A percentile compares a stretch with the other conserved stretches of the same genome.
phyloP scores from a whole-genome alignment of 192 early-diverging fungal genomes.

The Backusella liffmaniae region DNA sequence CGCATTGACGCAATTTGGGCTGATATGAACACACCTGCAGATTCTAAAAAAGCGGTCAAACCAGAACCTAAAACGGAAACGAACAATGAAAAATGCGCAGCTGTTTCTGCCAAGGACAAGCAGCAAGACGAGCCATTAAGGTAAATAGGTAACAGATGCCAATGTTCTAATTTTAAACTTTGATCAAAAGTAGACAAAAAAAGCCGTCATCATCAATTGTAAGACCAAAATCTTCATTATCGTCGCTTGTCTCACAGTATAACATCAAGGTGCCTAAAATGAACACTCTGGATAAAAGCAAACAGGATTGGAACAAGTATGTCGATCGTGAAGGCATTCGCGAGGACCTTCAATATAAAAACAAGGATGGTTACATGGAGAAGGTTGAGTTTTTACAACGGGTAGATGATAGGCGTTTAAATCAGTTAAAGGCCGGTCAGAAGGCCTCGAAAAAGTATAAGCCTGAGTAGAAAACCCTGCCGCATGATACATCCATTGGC shows the following conservation, averaged over 20 bases:
- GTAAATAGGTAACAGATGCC: neutral
- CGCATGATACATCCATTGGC: neutral
- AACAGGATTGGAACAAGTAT: conserved; percentile 66
- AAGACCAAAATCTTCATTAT: conserved; percentile 37
- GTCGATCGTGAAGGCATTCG: conserved; percentile 62
- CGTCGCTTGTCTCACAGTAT: conserved; percentile 30
- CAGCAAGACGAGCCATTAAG: neutral
- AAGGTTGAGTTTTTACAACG: conserved; percentile 68
- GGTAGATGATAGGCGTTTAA: conserved; percentile 57
- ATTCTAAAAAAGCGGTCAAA: neutral
- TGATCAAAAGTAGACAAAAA: conserved; percentile 7
- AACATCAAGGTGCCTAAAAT: conserved; percentile 59
- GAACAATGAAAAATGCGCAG: neutral
- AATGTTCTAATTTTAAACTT: neutral
- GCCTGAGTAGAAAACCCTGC: neutral
- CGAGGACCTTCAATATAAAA: conserved; percentile 60
- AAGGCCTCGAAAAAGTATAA: conserved; percentile 23
- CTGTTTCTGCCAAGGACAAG: neutral
- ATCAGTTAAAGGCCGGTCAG: conserved; percentile 44
- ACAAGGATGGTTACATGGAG: conserved; percentile 75
- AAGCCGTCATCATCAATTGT: neutral
- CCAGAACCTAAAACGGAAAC: conserved; percentile 6
- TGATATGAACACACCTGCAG: conserved; percentile 46
- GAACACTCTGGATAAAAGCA: conserved; percentile 69
- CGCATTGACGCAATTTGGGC: conserved; percentile 55